These are phyloP conservation scores for Termitomyces sp. DNA, from an alignment of 768 basidiomycete genomes.

Conservation along the genomic window DNA sequence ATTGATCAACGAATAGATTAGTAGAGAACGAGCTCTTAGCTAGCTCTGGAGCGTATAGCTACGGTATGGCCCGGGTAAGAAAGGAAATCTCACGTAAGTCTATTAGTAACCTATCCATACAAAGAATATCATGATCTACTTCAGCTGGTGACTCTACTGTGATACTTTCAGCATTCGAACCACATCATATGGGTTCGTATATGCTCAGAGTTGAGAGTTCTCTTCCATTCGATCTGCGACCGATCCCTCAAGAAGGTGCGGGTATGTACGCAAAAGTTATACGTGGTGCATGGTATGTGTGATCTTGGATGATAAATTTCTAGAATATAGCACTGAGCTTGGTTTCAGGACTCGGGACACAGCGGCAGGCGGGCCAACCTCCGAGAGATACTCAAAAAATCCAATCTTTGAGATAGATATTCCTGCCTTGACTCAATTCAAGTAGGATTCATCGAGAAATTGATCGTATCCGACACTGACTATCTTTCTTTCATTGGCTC, in stretches of 20 bases:
- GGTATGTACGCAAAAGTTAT: slow-evolving; percentile 79
- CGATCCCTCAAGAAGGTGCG: slow-evolving; percentile 83
- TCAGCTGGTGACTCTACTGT: slow-evolving; percentile 79
- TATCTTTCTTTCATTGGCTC: neutral
- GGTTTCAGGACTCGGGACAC: slow-evolving; percentile 45
- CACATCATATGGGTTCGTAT: slow-evolving; percentile 63
- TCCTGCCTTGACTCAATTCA: slow-evolving; percentile 47
- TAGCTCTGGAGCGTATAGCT: slow-evolving; percentile 79
- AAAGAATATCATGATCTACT: neutral
- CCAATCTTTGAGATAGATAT: slow-evolving; percentile 65
- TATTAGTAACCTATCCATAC: neutral
- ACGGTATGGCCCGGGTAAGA: slow-evolving; percentile 62
- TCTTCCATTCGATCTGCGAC: slow-evolving; percentile 51
- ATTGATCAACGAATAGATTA: slow-evolving; percentile 31
- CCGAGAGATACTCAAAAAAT: slow-evolving; percentile 60
- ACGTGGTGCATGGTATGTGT: slow-evolving; percentile 68
- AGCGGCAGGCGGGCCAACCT: slow-evolving; percentile 70
- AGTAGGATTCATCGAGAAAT: slow-evolving; percentile 37
- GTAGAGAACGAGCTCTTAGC: slow-evolving; percentile 65
- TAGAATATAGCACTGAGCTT: neutral
- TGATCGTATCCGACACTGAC: neutral
- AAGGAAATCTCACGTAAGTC: slow-evolving; percentile 51
- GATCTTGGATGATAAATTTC: neutral
- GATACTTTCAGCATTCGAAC: slow-evolving; percentile 83
- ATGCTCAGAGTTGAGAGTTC: slow-evolving; percentile 62